phyloP scores from a whole-genome alignment of 371 early-diverging fungal genomes.

The Rhizomucor miehei region DNA sequence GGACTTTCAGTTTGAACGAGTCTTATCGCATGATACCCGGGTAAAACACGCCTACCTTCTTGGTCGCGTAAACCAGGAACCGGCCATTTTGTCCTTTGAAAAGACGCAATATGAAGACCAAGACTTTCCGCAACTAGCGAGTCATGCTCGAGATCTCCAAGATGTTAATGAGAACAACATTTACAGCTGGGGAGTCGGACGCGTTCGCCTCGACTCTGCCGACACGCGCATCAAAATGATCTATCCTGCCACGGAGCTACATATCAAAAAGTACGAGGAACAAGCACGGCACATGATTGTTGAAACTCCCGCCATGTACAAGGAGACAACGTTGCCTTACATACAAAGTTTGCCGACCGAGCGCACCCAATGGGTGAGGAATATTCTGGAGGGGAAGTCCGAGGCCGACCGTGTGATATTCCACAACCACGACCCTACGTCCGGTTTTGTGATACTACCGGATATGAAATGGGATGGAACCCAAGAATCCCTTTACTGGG shows the following conservation, averaged over 20 bases:
- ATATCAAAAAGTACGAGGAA: constrained; percentile 71
- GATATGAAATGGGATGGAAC: constrained; percentile 85
- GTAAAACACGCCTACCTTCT: constrained; percentile 33
- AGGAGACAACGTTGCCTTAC: constrained; percentile 51
- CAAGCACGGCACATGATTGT: constrained; percentile 56
- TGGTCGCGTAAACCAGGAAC: constrained; percentile 25
- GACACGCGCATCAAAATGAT: constrained; percentile 59
- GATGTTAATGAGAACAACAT: constrained; percentile 56
- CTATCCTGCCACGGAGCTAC: constrained; percentile 66
- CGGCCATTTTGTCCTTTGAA: constrained; percentile 47
- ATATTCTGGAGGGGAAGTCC: constrained; percentile 65
- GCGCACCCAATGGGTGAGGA: constrained; percentile 77
- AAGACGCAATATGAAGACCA: constrained; percentile 47
- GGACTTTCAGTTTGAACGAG: constrained; percentile 32
- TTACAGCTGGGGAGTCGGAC: constrained; percentile 57
- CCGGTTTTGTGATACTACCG: constrained; percentile 76
- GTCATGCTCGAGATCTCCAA: constrained; percentile 20
- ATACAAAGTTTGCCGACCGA: constrained; percentile 60
- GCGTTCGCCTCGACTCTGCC: constrained; percentile 22
- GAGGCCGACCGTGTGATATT: constrained; percentile 67
- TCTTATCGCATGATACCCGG: constrained; percentile 38
- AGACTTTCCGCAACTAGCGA: constrained; percentile 28
- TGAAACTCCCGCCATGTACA: constrained; percentile 58
- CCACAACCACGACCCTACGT: constrained; percentile 46
- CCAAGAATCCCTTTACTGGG: constrained; percentile 63